Evolutionary conservation across 208 protist species (phyloP).

Genomic region (Acanthamoeba healyi): DNA sequence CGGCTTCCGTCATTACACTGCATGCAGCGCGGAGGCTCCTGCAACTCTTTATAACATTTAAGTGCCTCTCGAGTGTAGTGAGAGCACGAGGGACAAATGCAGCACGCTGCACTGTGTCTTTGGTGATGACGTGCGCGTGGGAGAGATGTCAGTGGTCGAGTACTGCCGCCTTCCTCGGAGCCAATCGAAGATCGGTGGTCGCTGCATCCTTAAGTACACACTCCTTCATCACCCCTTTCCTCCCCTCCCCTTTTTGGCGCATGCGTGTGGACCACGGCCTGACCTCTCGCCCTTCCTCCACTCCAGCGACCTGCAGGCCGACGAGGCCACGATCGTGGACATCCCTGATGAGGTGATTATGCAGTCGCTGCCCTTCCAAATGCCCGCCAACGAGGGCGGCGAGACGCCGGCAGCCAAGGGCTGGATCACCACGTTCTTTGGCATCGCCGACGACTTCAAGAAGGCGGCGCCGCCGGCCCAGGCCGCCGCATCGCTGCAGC

Average conservation of each 20-base stretch:
- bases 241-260: too few species aligned
- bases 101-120: slow-evolving; percentile 40
- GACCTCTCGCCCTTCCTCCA: background rate
- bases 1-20: background rate
- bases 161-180: slow-evolving; percentile 4
- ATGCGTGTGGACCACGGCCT: too few species aligned
- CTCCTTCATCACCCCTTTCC: background rate
- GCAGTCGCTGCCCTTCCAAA: background rate
- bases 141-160: slow-evolving; percentile 36
- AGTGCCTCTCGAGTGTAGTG: background rate
- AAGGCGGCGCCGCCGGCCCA: background rate
- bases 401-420: background rate
- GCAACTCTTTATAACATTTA: too few species aligned
- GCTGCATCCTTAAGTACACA: slow-evolving; percentile 28
- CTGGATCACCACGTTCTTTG: slow-evolving; percentile 52
- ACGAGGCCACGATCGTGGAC: background rate
- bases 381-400: background rate
- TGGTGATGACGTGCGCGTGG: background rate
- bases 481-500: background rate
- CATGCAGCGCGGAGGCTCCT: too few species aligned
- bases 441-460: slow-evolving; percentile 37
- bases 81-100: slow-evolving; percentile 15
- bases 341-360: slow-evolving; percentile 25
- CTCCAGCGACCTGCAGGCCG: slow-evolving; percentile 7
- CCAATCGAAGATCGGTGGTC: background rate